Conservation (phyloP, 78 protist genomes). For the slime mould (Dictyostelium discoideum) region DNA sequence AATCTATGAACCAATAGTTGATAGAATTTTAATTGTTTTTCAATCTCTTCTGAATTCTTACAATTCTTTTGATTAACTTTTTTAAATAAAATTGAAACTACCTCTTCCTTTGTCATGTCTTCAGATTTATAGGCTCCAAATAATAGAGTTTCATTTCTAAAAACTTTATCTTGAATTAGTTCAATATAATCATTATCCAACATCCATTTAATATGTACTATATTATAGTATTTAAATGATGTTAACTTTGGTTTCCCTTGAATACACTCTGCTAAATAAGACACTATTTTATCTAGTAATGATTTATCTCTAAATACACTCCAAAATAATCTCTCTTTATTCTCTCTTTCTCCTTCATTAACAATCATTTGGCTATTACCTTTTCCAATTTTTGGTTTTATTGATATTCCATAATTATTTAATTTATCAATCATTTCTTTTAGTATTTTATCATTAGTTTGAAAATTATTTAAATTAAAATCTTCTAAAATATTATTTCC, state of each 20-base stretch:
- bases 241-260: background rate
- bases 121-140: background rate
- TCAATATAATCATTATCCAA: background rate
- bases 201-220: background rate
- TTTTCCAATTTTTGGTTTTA: background rate
- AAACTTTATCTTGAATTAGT: background rate
- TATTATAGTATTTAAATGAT: background rate
- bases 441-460: background rate
- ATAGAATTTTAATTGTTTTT: background rate
- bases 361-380: background rate
- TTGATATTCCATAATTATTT: background rate
- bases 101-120: background rate
- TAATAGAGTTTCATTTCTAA: background rate
- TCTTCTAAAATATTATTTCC: background rate
- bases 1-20: background rate
- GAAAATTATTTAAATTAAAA: no score
- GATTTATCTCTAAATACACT: background rate
- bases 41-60: background rate
- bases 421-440: background rate
- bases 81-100: background rate
- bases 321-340: background rate
- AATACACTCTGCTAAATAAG: background rate
- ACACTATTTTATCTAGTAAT: background rate
- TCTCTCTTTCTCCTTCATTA: background rate
- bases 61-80: background rate